These are phyloP conservation scores for Penicillium bialowiezense DNA, from an alignment of 495 filamentous ascomycete species.

Conservation along the genomic window DNA sequence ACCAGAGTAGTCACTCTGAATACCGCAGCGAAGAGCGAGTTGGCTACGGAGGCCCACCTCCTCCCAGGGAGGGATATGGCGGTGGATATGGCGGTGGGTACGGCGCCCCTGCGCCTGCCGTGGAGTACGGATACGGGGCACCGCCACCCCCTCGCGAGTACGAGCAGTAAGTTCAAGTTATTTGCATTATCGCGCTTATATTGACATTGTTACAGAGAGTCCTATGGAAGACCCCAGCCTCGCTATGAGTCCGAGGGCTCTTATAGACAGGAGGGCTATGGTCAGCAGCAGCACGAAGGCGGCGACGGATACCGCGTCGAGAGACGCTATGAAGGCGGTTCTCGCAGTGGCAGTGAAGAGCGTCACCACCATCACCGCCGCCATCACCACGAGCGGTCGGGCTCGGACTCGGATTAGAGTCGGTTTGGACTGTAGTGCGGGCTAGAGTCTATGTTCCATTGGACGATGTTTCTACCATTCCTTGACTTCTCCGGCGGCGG, in stretches of 20 bases:
- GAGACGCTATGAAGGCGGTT: conserved; percentile 12
- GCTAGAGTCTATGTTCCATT: background rate
- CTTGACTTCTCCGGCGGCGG: conserved; percentile 37
- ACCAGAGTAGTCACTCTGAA: conserved; percentile 10
- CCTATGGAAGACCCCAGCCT: conserved; percentile 17
- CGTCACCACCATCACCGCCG: conserved; percentile 28
- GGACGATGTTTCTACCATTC: conserved; percentile 28
- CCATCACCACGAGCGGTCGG: conserved; percentile 19
- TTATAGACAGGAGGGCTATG: conserved; percentile 18
- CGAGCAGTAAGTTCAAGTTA: conserved; percentile 24
- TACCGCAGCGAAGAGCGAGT: conserved; percentile 19
- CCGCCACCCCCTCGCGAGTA: conserved; percentile 7
- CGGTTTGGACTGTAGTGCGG: background rate
- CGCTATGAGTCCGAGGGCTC: conserved; percentile 17
- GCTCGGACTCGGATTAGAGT: conserved; percentile 22
- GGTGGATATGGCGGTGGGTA: no score
- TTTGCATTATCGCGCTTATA: conserved; percentile 7
- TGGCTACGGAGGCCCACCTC: conserved; percentile 10
- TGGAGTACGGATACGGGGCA: conserved; percentile 4
- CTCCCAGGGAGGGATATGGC: conserved; percentile 5
- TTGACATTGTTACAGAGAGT: conserved; percentile 25
- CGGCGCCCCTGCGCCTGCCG: no score
- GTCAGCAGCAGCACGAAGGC: conserved; percentile 11
- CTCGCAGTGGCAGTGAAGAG: background rate
- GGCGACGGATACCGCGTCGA: conserved; percentile 10